Evolutionary conservation across 305 asterid genomes (phyloP).

Genomic region (Fraxinus paxiana): DNA sequence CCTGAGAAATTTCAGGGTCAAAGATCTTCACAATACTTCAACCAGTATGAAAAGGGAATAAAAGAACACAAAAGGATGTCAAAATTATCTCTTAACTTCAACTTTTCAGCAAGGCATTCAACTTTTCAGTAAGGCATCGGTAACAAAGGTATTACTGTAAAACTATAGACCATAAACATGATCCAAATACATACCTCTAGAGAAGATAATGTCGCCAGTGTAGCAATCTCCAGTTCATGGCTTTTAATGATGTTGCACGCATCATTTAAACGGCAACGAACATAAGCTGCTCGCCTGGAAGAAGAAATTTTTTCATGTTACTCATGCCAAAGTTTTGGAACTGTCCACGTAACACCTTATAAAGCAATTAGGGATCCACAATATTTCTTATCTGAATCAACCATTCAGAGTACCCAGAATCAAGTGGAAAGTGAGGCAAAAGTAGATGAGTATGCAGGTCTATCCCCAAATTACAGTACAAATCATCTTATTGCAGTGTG

Average conservation of each 20-base stretch:
- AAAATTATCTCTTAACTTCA: background rate
- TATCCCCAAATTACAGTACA: background rate
- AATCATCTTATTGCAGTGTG: background rate
- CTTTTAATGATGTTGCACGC: conserved; percentile 40
- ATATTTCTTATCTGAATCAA: background rate
- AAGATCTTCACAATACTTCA: background rate
- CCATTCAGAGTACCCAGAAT: background rate
- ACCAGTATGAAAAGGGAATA: background rate
- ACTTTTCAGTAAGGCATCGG: background rate
- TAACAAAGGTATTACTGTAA: background rate
- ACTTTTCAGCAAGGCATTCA: background rate
- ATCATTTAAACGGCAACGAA: conserved; percentile 58
- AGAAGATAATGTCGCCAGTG: conserved; percentile 71
- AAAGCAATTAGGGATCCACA: background rate
- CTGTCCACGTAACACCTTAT: background rate
- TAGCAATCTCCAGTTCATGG: conserved; percentile 60
- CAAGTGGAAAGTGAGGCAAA: background rate
- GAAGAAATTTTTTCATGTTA: background rate
- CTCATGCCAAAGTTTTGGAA: background rate
- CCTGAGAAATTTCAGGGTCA: conserved; percentile 35
- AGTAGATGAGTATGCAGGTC: background rate
- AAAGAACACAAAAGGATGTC: background rate
- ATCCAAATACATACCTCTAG: conserved; percentile 44
- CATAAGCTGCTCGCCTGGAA: conserved; percentile 67
- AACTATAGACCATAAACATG: background rate